phyloP scores from a whole-genome alignment of 208 protist genomes.

The Crithidia acanthocephali region DNA sequence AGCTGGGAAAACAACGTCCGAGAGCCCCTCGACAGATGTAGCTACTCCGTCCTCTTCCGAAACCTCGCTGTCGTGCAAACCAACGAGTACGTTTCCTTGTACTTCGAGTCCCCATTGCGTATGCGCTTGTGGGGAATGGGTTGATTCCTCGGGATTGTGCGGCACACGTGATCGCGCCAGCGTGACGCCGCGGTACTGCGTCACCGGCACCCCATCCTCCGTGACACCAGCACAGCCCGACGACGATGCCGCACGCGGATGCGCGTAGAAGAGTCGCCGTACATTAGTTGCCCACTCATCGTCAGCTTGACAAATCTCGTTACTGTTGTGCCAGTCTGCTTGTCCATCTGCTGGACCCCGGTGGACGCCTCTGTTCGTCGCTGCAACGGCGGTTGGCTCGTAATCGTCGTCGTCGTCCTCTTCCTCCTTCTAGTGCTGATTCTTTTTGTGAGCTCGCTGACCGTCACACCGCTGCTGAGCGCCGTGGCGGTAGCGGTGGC shows the following conservation, averaged over 20 bases:
- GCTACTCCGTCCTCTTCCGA: neutral
- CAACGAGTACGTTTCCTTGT: conserved; percentile 19
- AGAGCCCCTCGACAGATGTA: neutral
- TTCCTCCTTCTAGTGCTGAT: neutral
- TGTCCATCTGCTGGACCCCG: too few species aligned
- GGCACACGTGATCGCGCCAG: neutral
- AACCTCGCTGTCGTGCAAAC: neutral
- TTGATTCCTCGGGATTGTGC: neutral
- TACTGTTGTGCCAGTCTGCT: neutral
- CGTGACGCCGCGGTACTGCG: conserved; percentile 23
- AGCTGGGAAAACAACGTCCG: conserved; percentile 33
- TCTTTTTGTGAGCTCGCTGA: too few species aligned
- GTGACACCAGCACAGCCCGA: neutral
- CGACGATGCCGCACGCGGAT: neutral
- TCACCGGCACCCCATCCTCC: conserved; percentile 11
- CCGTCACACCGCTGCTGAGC: neutral
- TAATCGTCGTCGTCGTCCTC: conserved; percentile 32
- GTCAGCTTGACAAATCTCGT: too few species aligned
- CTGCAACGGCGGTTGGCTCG: neutral
- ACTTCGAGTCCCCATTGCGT: conserved; percentile 25
- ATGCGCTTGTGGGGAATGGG: neutral
- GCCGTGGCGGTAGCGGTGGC: neutral
- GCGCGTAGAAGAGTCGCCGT: conserved; percentile 1
- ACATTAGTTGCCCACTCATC: neutral
- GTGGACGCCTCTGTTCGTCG: too few species aligned